Evolutionary conservation across 345 rosid genomes (phyloP).

Genomic region (Raphanus raphanistrum): DNA sequence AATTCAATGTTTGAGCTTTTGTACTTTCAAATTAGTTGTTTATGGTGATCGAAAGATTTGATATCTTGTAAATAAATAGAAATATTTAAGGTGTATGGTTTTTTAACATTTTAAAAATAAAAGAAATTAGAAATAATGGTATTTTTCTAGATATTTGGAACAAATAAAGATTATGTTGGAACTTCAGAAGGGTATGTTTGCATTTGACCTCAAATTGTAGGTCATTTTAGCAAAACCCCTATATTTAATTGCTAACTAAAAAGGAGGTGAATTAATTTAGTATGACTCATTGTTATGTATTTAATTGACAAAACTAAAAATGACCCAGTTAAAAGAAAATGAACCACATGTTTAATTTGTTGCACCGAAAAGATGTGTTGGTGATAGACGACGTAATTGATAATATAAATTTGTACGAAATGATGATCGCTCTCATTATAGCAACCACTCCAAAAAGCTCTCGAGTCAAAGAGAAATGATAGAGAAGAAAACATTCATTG

Average conservation of each 20-base stretch:
- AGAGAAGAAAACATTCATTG: not conserved
- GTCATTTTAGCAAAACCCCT: not conserved
- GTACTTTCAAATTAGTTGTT: not conserved
- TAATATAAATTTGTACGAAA: slow-evolving; percentile 1
- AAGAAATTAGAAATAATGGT: no score
- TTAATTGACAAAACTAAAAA: not conserved
- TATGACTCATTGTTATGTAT: not conserved
- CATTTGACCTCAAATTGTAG: not conserved
- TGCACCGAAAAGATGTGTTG: not conserved
- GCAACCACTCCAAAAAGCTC: not conserved
- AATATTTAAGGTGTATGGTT: not conserved
- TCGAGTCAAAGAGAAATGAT: not conserved
- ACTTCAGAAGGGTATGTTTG: not conserved
- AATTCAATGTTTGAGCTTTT: not conserved
- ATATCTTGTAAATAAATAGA: not conserved
- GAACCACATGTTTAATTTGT: not conserved
- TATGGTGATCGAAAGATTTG: not conserved
- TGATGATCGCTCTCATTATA: not conserved
- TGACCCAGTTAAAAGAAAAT: slow-evolving; percentile 8
- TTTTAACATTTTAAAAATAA: not conserved
- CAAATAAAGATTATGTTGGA: not conserved
- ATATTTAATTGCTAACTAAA: not conserved
- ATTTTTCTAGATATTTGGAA: not conserved
- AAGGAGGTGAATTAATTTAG: not conserved
- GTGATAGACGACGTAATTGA: not conserved